Evolutionary conservation across 1,284 basidiomycete species (phyloP).

Genomic region (Mycena sp.): DNA sequence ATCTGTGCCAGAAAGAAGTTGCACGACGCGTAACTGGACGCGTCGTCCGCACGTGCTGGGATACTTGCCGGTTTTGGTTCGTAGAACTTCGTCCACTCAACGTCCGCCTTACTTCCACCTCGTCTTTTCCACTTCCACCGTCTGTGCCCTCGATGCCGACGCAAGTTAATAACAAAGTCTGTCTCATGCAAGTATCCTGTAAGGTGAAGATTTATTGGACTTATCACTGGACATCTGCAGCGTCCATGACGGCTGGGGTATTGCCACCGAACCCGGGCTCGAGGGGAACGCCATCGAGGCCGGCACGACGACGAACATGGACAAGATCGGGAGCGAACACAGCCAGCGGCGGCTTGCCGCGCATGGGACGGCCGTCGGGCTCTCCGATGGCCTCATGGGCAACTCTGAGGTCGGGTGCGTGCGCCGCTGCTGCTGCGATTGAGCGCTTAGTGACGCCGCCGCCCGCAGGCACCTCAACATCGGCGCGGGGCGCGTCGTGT

Average conservation of each 20-base stretch:
- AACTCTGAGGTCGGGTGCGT: conserved; percentile 93
- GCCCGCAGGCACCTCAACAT: conserved; percentile 86
- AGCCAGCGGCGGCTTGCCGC: conserved; percentile 79
- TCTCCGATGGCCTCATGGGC: conserved; percentile 93
- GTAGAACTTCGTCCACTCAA: too few relatives aligned
- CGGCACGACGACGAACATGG: conserved; percentile 88
- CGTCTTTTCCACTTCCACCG: too few relatives aligned
- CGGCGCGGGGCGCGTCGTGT: conserved; percentile 90
- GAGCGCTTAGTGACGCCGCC: background rate
- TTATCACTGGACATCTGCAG: too few relatives aligned
- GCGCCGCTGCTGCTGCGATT: background rate
- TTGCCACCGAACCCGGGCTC: conserved; percentile 69
- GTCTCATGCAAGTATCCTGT: too few relatives aligned
- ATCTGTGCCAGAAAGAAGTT: too few relatives aligned
- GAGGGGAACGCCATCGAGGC: conserved; percentile 90
- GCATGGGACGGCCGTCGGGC: conserved; percentile 87
- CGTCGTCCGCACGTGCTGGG: too few relatives aligned
- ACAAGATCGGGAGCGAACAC: conserved; percentile 82
- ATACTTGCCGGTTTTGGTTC: too few relatives aligned
- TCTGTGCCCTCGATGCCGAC: too few relatives aligned
- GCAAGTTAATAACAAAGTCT: too few relatives aligned
- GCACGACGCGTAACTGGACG: too few relatives aligned
- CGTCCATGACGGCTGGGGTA: conserved; percentile 95
- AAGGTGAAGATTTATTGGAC: too few relatives aligned
- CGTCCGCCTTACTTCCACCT: too few relatives aligned